Base-by-base conservation (phyloP, 1,139 yeast genomes). In the Candida sp. region DNA sequence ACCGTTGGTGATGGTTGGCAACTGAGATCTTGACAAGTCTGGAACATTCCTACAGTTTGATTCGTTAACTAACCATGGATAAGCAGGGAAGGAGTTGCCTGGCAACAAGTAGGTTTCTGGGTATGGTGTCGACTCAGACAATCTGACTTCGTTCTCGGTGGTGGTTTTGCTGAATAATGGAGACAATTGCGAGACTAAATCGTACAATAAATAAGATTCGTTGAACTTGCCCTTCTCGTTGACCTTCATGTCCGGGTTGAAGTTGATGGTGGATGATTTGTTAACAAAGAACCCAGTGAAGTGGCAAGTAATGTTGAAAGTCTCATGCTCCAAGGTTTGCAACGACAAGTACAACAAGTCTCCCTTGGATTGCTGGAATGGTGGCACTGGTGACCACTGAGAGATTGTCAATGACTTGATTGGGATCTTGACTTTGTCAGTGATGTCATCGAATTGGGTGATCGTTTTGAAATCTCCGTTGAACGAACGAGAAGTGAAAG, bases 351-450 rank as follows among this genome's bases (percentile, higher is more conserved):
- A 94, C 53, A 88, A 75, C 62, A 93, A 76, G 63, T 93, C 97
- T 28, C 98, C 99, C 63, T 80, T 82, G 31, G 79, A 57, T 52
- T 74, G 73, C 63, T 81, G 86, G 44, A 79, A 74, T 5, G 85
- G 75, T n/a, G 96, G 92, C 22, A 88, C 91, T 9, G 96, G 96
- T 56, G 90, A 86, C 96, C 97, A 93, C 52, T 84, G 84, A n/a
- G 97, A 89, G 46, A 91, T 66, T 49, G 78, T 73, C 48, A 88
- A 72, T 0, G 86, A 77, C 56, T 77, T 80, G 54, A 92, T 75
- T 28, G 82, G 81, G 26, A 67, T 58, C 51, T 63, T 69, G 52
- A 73, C 60, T 35, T 60, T 57, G 38, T 61, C 63, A 50, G 58
- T 59, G 11, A 67, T 56, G 38, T 63, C 62, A 47, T 61, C 62